These are phyloP conservation scores for Trichoderma simmonsii DNA, from an alignment of 2,329 filamentous ascomycete genomes.

Conservation along the genomic window DNA sequence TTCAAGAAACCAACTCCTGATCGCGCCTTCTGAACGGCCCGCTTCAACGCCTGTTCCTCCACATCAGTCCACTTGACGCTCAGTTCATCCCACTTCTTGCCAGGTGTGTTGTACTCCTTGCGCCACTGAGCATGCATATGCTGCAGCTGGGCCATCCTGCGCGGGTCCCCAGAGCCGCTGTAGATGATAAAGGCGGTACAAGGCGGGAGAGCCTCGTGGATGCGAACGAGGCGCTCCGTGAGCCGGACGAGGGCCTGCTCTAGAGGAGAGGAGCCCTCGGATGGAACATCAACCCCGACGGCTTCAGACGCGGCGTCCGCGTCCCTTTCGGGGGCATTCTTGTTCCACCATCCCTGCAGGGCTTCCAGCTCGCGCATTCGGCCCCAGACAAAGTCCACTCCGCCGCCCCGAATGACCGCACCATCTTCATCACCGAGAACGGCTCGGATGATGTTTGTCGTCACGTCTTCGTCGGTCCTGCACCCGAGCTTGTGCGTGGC, in stretches of 20 bases:
- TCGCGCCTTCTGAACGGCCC: slow-evolving; percentile 54
- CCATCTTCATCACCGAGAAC: slow-evolving; percentile 57
- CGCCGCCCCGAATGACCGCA: slow-evolving; percentile 54
- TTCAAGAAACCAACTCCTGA: slow-evolving; percentile 62
- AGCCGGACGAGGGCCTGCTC: slow-evolving; percentile 47
- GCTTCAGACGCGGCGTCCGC: slow-evolving; percentile 18
- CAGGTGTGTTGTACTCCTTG: slow-evolving; percentile 61
- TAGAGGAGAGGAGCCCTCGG: slow-evolving; percentile 34
- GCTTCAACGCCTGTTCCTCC: slow-evolving; percentile 61
- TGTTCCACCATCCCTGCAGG: slow-evolving; percentile 66
- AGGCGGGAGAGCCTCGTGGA: slow-evolving; percentile 58
- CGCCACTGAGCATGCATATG: slow-evolving; percentile 58
- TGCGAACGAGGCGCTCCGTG: slow-evolving; percentile 48
- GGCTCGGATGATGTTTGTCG: slow-evolving; percentile 54
- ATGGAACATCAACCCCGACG: slow-evolving; percentile 18
- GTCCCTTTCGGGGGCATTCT: slow-evolving; percentile 40
- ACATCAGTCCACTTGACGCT: slow-evolving; percentile 65
- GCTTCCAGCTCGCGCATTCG: slow-evolving; percentile 64
- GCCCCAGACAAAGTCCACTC: slow-evolving; percentile 66
- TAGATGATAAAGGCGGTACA: slow-evolving; percentile 65
- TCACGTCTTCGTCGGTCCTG: slow-evolving; percentile 57
- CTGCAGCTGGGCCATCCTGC: slow-evolving; percentile 61
- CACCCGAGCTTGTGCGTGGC: slow-evolving; percentile 58
- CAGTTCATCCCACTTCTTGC: slow-evolving; percentile 64
- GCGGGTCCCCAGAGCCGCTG: slow-evolving; percentile 65